Evolutionary conservation across 768 basidiomycete genomes (phyloP).

Genomic region (Suillus americanus): DNA sequence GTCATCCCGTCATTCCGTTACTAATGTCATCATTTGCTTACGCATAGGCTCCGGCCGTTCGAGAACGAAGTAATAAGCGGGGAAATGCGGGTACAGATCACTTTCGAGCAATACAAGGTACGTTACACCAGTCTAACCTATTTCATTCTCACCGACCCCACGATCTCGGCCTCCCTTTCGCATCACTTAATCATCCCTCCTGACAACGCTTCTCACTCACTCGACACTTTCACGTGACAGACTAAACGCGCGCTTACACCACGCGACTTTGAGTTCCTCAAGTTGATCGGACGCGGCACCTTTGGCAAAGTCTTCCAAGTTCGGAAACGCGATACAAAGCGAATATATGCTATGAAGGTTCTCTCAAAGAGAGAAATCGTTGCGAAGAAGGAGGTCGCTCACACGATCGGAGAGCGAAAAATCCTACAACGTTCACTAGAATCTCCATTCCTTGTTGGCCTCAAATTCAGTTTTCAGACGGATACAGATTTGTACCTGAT

Average conservation of each 20-base stretch:
- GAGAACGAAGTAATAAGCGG: conserved; percentile 86
- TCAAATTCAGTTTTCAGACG: conserved; percentile 98
- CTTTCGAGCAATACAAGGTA: conserved; percentile 90
- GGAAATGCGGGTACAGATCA: conserved; percentile 92
- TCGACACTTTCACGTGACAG: conserved; percentile 39
- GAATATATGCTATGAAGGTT: conserved; percentile 99
- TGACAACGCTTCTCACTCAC: conserved; percentile 18
- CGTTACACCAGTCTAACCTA: conserved; percentile 28
- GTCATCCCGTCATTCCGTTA: conserved; percentile 15
- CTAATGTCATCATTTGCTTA: conserved; percentile 15
- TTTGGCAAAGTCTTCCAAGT: conserved; percentile 99
- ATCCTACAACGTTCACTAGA: conserved; percentile 93
- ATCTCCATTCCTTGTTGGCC: conserved; percentile 94
- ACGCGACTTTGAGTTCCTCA: conserved; percentile 97
- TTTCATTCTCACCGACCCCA: conserved; percentile 27
- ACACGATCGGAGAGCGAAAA: conserved; percentile 99
- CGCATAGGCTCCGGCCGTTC: conserved; percentile 63
- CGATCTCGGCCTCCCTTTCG: conserved; percentile 20
- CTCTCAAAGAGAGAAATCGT: conserved; percentile 98
- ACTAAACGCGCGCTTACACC: conserved; percentile 87
- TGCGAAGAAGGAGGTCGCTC: conserved; percentile 98
- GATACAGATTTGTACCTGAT: conserved; percentile 93
- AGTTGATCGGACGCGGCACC: conserved; percentile 96
- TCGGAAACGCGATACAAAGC: conserved; percentile 95
- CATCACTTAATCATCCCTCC: conserved; percentile 19